These are phyloP conservation scores for Agrocybe chaxingu DNA, from an alignment of 768 basidiomycete species.

Conservation along the genomic window DNA sequence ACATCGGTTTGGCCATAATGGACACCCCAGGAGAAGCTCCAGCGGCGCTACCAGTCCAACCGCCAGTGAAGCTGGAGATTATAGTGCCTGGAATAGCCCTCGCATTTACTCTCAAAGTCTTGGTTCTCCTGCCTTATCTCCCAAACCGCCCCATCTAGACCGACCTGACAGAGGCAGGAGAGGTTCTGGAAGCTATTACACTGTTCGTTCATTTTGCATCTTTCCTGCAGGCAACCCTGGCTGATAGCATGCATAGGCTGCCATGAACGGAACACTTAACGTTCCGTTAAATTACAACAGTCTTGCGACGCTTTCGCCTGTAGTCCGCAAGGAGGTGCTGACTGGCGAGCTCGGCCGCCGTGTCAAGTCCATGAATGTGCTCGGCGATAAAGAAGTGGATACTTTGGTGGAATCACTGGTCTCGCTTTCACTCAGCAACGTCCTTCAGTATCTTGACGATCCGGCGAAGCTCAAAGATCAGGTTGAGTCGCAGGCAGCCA, in stretches of 20 bases:
- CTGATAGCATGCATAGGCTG: conserved; percentile 49
- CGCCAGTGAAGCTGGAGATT: conserved; percentile 78
- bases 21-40: conserved; percentile 68
- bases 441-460: conserved; percentile 75
- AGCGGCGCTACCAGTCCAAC: conserved; percentile 87
- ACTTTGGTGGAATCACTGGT: conserved; percentile 72
- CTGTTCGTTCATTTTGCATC: conserved; percentile 40
- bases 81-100: conserved; percentile 72
- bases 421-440: conserved; percentile 66
- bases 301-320: conserved; percentile 76
- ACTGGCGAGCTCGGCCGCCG: conserved; percentile 80
- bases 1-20: conserved; percentile 75
- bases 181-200: conserved; percentile 85
- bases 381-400: conserved; percentile 56
- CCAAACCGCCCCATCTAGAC: conserved; percentile 48
- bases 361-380: conserved; percentile 53
- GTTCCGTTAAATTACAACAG: conserved; percentile 88
- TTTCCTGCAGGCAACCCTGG: not conserved
- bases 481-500: conserved; percentile 40
- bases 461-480: conserved; percentile 63
- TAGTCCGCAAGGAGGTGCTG: conserved; percentile 83
- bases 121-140: conserved; percentile 42
- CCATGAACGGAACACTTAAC: conserved; percentile 74
- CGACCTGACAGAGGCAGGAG: conserved; percentile 66
- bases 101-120: conserved; percentile 51